phyloP scores from a whole-genome alignment of 306 rosid genomes.

The Glycine tomentella region DNA sequence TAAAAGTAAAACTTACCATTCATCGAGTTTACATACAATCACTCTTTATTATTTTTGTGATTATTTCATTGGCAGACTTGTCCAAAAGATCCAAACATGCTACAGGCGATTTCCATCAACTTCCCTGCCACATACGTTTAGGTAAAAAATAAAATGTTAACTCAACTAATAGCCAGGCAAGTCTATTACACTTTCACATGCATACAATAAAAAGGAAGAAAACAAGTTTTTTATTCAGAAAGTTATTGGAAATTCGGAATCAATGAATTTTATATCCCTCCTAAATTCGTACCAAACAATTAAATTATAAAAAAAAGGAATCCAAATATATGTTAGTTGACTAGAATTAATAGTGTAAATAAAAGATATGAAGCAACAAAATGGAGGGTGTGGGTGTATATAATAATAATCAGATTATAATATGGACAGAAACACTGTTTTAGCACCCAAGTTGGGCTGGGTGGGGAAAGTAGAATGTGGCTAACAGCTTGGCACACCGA shows the following conservation, averaged over 20 bases:
- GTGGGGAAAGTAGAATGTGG: conserved; percentile 48
- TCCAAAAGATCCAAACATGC: conserved; percentile 83
- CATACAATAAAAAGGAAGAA: conserved; percentile 7
- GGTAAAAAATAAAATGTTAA: conserved; percentile 46
- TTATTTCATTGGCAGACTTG: conserved; percentile 59
- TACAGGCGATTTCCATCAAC: conserved; percentile 82
- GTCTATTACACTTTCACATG: conserved; percentile 28
- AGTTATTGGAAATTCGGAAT: neutral
- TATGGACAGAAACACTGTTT: conserved; percentile 37
- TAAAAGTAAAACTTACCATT: conserved; percentile 63
- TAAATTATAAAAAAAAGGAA: conserved; percentile 17
- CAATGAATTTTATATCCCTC: conserved; percentile 22
- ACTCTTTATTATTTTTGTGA: conserved; percentile 53
- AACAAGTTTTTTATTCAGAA: neutral
- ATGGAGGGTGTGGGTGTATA: conserved; percentile 23
- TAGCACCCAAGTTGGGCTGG: conserved; percentile 48
- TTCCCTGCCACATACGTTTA: conserved; percentile 71
- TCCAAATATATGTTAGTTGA: conserved; percentile 41
- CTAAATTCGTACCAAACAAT: conserved; percentile 14
- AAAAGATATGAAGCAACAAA: conserved; percentile 36
- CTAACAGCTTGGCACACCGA: conserved; percentile 59
- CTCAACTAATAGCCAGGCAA: conserved; percentile 51
- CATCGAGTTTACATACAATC: conserved; percentile 60
- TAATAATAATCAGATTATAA: conserved; percentile 20
- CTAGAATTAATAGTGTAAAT: conserved; percentile 26